phyloP scores from a whole-genome alignment of 441 rosid species.

The Brassica balearica region DNA sequence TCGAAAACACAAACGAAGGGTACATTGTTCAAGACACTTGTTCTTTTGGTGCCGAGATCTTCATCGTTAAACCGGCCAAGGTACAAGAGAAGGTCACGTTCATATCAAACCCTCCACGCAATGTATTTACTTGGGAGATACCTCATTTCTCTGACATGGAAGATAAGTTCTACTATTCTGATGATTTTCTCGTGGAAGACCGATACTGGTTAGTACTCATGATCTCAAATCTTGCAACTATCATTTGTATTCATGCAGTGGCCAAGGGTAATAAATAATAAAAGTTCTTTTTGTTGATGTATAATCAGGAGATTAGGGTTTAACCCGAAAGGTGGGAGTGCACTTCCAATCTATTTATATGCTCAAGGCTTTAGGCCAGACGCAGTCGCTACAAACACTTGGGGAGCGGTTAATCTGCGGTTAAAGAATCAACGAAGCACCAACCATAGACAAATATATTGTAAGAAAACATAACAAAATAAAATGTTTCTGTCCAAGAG shows the following conservation, averaged over 20 bases:
- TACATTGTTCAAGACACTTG: constrained; percentile 29
- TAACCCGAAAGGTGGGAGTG: constrained; percentile 2
- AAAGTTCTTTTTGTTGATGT: background rate
- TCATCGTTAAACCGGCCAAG: constrained; percentile 2
- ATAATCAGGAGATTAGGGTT: too few relatives aligned
- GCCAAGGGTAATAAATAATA: background rate
- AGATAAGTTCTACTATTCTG: constrained; percentile 24
- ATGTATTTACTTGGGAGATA: constrained; percentile 19
- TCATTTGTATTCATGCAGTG: background rate
- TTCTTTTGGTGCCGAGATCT: too few relatives aligned
- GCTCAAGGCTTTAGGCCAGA: constrained; percentile 23
- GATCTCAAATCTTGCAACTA: background rate
- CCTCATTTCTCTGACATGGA: constrained; percentile 24
- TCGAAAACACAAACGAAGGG: constrained; percentile 34
- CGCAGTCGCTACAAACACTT: constrained; percentile 22
- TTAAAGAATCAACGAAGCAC: constrained; percentile 22
- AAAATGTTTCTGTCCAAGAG: background rate
- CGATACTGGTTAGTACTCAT: constrained; percentile 26
- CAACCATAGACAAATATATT: constrained; percentile 10
- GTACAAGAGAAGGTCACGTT: constrained; percentile 30
- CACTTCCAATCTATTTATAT: constrained; percentile 11
- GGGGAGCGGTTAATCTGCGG: constrained; percentile 30
- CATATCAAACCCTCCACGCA: constrained; percentile 10
- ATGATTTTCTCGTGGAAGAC: constrained; percentile 26
- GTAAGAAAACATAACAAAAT: background rate